A percentile compares a stretch with the other conserved stretches of the same genome.
Conservation (phyloP, 225 moss, liverwort and hornwort species). For the Thuidium tamariscinum region DNA sequence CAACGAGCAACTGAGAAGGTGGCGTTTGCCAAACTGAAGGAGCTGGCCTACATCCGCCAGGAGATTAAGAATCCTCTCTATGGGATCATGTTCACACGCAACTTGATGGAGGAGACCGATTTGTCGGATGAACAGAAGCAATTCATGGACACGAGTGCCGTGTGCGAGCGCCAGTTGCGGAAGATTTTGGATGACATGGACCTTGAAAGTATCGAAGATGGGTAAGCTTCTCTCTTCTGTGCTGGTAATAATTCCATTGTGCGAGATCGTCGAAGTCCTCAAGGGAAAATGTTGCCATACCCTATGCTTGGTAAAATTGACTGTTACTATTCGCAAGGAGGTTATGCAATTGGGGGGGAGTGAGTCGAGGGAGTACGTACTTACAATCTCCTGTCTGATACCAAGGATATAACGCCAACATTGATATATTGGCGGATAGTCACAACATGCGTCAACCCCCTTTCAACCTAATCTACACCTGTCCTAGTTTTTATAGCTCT, state of each 20-base stretch:
- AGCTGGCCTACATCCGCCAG: slow-evolving; percentile 38
- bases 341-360: no score
- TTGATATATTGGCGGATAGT: not conserved
- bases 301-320: not conserved
- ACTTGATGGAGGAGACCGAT: slow-evolving; percentile 44
- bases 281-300: not conserved
- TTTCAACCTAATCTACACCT: not conserved
- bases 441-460: not conserved
- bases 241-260: no score
- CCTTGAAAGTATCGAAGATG: slow-evolving; percentile 49
- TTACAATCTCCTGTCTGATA: not conserved
- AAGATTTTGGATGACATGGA: slow-evolving; percentile 53
- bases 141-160: slow-evolving; percentile 36
- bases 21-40: slow-evolving; percentile 44
- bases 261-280: not conserved
- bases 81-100: slow-evolving; percentile 44
- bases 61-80: slow-evolving; percentile 43
- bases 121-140: slow-evolving; percentile 42
- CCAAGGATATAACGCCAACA: not conserved
- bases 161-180: slow-evolving; percentile 43
- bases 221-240: not conserved
- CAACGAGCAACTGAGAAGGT: slow-evolving; percentile 53
- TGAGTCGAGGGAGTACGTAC: not conserved
- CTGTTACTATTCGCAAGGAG: not conserved
- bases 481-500: not conserved